These are phyloP conservation scores for Scenedesmus sp. DNA, from an alignment of 163 green algal genomes.

Conservation along the genomic window DNA sequence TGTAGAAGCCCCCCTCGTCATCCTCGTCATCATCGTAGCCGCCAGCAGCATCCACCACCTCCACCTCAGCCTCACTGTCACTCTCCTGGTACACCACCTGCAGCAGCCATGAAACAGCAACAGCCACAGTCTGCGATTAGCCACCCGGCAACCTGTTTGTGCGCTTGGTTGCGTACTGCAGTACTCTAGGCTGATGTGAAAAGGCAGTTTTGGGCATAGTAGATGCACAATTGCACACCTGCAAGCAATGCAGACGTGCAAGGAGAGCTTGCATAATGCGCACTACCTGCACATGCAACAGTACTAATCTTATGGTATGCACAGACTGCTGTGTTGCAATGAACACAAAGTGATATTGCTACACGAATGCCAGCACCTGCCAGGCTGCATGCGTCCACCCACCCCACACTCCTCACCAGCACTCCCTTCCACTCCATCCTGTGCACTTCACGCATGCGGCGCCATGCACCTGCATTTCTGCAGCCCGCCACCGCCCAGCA, in stretches of 20 bases:
- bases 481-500: neutral
- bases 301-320: no score
- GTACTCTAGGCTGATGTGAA: no score
- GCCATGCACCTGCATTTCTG: slow-evolving; percentile 13
- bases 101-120: neutral
- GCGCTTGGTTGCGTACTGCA: no score
- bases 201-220: neutral
- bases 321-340: no score
- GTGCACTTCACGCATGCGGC: neutral
- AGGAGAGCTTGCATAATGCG: neutral
- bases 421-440: no score
- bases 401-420: neutral
- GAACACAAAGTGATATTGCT: no score
- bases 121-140: neutral
- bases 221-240: neutral
- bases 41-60: slow-evolving; percentile 67
- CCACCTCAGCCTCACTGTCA: slow-evolving; percentile 65
- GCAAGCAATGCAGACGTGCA: no score
- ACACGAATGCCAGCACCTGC: no score
- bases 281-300: neutral
- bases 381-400: neutral
- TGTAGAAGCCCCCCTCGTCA: slow-evolving; percentile 48
- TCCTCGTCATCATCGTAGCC: slow-evolving; percentile 37
- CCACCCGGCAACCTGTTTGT: no score
- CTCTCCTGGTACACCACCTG: slow-evolving; percentile 58